Evolutionary conservation across 2,329 filamentous ascomycete species (phyloP), one percentile per base, ranked within the genome.

Genomic region (Fonsecaea erecta): DNA sequence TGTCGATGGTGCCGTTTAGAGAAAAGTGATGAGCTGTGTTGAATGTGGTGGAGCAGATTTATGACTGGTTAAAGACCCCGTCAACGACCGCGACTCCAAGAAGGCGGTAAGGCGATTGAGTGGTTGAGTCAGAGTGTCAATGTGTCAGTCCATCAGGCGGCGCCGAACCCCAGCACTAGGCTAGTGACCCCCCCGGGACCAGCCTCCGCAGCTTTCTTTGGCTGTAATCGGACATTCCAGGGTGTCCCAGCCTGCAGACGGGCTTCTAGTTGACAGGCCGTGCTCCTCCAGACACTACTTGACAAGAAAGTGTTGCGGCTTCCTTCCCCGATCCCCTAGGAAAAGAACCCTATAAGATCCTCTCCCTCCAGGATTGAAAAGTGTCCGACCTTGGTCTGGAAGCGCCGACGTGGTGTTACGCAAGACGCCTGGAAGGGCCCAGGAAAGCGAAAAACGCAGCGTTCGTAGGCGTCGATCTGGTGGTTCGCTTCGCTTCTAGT

Each of bases 71-170:
- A 9, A 8, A 48, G 1, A 5, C 18, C 4, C 43, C 18, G 37
- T 40, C 8, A n/a, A n/a, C 16, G 37, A 24, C 14, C 12, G 48
- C 24, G 3, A 21, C 30, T 30, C 26, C 52, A 14, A 30, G 14
- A 26, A 26, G 52, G 52, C 52, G 52, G 52, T 53, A 30, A 53
- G 26, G 26, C 26, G 32, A 53, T 16, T 53, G 26, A 53, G 52
- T 53, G 52, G 52, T 30, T 32, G 26, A 6, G 52, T 32, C 51
- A 53, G 26, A 12, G 48, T 12, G 34, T 48, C 55, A 46, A 40
- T 18, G 21, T 26, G 37, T 40, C 37, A 40, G 37, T 40, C 16
- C 3, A 3, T 40, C 37, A 6, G 37, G 37, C 37, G 16, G 37
- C 37, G 37, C 37, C 16, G 43, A 24, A 48, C 9, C 3, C 28